Base-by-base conservation (phyloP, 352 stramenopile species). In the Pythium rhizo-oryzae region DNA sequence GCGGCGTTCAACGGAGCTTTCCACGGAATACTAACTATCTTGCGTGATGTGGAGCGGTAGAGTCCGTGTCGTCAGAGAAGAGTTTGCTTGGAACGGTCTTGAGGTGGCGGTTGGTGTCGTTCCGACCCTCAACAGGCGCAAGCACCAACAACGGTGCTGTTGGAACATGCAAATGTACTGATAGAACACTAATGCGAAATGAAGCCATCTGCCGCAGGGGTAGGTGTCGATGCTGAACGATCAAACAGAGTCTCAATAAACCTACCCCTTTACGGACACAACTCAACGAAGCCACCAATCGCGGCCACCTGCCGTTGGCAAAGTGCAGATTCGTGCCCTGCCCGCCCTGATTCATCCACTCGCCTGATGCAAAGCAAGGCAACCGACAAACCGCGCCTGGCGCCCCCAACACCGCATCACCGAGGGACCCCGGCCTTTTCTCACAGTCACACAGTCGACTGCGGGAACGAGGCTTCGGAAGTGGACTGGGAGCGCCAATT, bases 261-360 rank as follows among this genome's bases (percentile, higher is more conserved):
- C 60, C 60, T 67, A 67, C 18, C 60, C 60, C 60, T 56, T 54
- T 59, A 30, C 18, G 18, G 50, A 30, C 23, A 58, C 59, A 65
- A 58, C 49, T 57, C 44, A 39, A 58, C 59, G 37, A 65, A 54
- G 16, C 4, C 25, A 12, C 49, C 49, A 37, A 35, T 39, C 37
- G 25, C 46, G 8, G 16, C 9, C 19, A 3, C 9, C n/a, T 0
- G 46, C 46, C n/a, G 19, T 52, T 52, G 46, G n/a, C 21, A 30
- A 52, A 24, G n/a, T n/a, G 8, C 46, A 52, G 46, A 52, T 52
- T 52, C 19, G 46, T n/a, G n/a, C 35, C 35, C 35, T 5, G 16
- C 16, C 19, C 16, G 23, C 19, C 15, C 43, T 24, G 16, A 49
- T 49, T n/a, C 43, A 21, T 8, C 7, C 13, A 19, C n/a, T 28